These are phyloP conservation scores for Asparagopsis taxiformis DNA, from an alignment of 31 red algal genomes.

Conservation along the genomic window DNA sequence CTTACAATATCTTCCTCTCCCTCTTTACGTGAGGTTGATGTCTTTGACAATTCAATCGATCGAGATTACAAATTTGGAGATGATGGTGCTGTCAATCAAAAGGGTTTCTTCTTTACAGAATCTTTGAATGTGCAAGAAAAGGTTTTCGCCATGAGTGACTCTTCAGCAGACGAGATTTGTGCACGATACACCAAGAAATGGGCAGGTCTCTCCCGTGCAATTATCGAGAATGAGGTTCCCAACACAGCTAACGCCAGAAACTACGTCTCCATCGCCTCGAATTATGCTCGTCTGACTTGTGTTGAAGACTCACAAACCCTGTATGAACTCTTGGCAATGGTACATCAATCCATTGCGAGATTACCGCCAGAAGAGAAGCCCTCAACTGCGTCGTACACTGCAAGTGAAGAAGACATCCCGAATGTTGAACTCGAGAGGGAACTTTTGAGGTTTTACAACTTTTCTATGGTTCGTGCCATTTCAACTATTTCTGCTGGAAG, in stretches of 20 bases:
- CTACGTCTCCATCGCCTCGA: conserved; percentile 54
- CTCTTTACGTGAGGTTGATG: neutral
- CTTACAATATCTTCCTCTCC: conserved; percentile 12
- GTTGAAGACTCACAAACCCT: conserved; percentile 62
- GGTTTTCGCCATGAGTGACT: conserved; percentile 30
- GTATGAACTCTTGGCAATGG: conserved; percentile 51
- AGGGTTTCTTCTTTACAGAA: conserved; percentile 57
- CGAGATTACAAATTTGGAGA: conserved; percentile 41
- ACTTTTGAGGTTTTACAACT: conserved; percentile 56
- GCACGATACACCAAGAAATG: conserved; percentile 40
- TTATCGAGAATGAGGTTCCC: conserved; percentile 55
- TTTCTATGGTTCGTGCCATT: conserved; percentile 46
- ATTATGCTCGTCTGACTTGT: conserved; percentile 52
- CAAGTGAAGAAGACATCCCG: conserved; percentile 18
- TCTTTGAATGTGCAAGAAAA: conserved; percentile 27
- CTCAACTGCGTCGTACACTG: conserved; percentile 18
- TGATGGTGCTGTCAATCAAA: conserved; percentile 62
- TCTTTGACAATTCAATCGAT: conserved; percentile 34
- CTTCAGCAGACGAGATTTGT: conserved; percentile 12
- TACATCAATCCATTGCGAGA: conserved; percentile 51
- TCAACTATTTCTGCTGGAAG: conserved; percentile 41
- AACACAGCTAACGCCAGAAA: conserved; percentile 60
- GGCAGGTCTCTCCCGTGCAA: conserved; percentile 28
- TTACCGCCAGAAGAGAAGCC: conserved; percentile 43
- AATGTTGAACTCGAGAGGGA: conserved; percentile 33